phyloP scores from a whole-genome alignment of 2,329 filamentous ascomycete species.

The Cladorrhinum sp. region DNA sequence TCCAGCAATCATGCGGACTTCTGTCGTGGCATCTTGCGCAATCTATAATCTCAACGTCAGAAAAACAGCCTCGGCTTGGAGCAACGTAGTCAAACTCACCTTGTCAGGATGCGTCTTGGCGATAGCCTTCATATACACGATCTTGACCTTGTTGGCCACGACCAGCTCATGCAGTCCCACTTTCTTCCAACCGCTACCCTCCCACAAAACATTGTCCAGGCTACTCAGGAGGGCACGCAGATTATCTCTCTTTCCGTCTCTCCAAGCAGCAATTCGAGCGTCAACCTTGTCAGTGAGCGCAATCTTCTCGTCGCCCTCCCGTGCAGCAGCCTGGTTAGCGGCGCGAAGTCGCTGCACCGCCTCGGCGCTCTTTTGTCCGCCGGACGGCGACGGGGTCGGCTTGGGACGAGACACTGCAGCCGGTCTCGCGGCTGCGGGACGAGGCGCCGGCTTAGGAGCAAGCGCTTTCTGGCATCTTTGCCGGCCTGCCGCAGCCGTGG shows the following conservation, averaged over 20 bases:
- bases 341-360: slow-evolving; percentile 79
- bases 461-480: slow-evolving; percentile 86
- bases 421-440: slow-evolving; percentile 37
- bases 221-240: slow-evolving; percentile 82
- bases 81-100: slow-evolving; percentile 53
- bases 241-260: slow-evolving; percentile 89
- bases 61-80: not conserved
- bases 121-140: slow-evolving; percentile 98
- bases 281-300: slow-evolving; percentile 83
- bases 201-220: slow-evolving; percentile 86
- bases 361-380: slow-evolving; percentile 54
- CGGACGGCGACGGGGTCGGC: slow-evolving; percentile 39
- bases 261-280: slow-evolving; percentile 74
- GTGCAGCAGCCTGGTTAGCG: slow-evolving; percentile 81
- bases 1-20: slow-evolving; percentile 63
- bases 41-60: slow-evolving; percentile 43
- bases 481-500: slow-evolving; percentile 77
- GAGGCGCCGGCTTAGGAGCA: slow-evolving; percentile 59
- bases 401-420: slow-evolving; percentile 41
- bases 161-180: slow-evolving; percentile 91
- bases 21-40: slow-evolving; percentile 61
- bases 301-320: slow-evolving; percentile 89
- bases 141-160: slow-evolving; percentile 91
- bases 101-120: slow-evolving; percentile 98
- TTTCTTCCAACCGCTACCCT: slow-evolving; percentile 92